Evolutionary conservation across 1,139 yeast genomes (phyloP), one percentile per base, ranked within the genome.

Genomic region (Taiozyma onychis): DNA sequence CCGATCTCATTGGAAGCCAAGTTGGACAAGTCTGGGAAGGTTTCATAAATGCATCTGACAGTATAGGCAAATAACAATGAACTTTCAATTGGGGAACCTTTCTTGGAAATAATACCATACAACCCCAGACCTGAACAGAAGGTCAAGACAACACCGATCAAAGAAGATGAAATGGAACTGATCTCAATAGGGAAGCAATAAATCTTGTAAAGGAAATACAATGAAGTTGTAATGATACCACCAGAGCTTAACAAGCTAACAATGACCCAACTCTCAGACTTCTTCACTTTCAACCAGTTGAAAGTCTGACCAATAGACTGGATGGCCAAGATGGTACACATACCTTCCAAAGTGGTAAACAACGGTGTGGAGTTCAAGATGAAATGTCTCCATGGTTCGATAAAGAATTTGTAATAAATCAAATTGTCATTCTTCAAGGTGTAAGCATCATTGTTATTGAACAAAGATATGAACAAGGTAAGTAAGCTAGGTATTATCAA

Each of bases 251-350:
- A 69, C 47, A 93, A 76, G 54, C 88, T 84, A 2, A 84, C 80
- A 45, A 91, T 85, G 54, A 87, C 80, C 95, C 96, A 88, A 62
- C 88, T 95, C 10, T 91, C 86, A 18, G 70, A 65, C 44, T 68
- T 65, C 41, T 59, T 57, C 27, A 76, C 72, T 39, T 75, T 73
- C 44, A 89, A 70, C 86, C 93, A 85, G 54, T 80, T 77, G 49
- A 88, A 77, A 9, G 88, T 81, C 64, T 89, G 93, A 8, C 98
- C 97, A 42, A 88, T 77, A 9, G 96, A 90, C 69, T 93, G 99
- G 54, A 93, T 88, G 30, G 90, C 84, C 51, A 93, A 72, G 43
- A 93, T 77, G 0, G 97, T 83, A 69, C 97, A 93, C 61, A 93
- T 85, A 1, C 99, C 99, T 70, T 93, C 99, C 50, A 90, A 70